Conservation (phyloP, 345 rosid species). For the Citrus glauca region DNA sequence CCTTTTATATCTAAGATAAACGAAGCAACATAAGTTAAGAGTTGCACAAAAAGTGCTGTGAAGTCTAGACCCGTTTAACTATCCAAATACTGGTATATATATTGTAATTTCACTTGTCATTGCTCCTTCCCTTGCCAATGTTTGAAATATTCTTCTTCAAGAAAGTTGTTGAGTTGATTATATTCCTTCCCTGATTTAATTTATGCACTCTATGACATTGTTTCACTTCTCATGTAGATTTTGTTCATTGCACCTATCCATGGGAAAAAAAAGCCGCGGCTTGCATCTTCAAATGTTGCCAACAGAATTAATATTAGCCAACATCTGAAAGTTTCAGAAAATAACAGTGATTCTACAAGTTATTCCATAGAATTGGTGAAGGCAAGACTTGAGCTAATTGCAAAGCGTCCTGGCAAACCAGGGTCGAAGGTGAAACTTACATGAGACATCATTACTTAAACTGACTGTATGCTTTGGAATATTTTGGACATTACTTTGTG, state of each 20-base stretch:
- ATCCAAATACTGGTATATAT: background rate
- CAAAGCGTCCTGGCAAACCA: constrained; percentile 42
- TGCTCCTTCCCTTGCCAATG: background rate
- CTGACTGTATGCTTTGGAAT: constrained; percentile 6
- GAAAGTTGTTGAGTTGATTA: constrained; percentile 11
- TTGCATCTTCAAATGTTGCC: constrained; percentile 36
- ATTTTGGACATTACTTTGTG: constrained; percentile 6
- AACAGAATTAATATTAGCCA: constrained; percentile 17
- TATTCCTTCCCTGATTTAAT: constrained; percentile 7
- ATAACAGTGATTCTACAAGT: constrained; percentile 28
- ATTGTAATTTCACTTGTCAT: background rate
- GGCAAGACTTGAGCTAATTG: constrained; percentile 46
- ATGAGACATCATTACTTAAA: constrained; percentile 5
- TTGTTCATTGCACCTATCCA: constrained; percentile 81
- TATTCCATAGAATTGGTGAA: constrained; percentile 44
- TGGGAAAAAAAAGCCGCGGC: constrained; percentile 42
- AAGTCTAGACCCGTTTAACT: background rate
- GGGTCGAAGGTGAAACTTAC: constrained; percentile 67
- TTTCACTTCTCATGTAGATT: constrained; percentile 31
- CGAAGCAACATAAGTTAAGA: background rate
- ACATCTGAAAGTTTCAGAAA: constrained; percentile 25
- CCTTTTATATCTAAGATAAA: background rate
- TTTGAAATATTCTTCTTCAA: constrained; percentile 11
- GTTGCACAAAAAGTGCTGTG: background rate
- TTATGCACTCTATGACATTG: constrained; percentile 6